Percentiles rank a stretch among this genome's conserved stretches.
phyloP scores from a whole-genome alignment of 1,284 basidiomycete species.

The Trametes sp. region DNA sequence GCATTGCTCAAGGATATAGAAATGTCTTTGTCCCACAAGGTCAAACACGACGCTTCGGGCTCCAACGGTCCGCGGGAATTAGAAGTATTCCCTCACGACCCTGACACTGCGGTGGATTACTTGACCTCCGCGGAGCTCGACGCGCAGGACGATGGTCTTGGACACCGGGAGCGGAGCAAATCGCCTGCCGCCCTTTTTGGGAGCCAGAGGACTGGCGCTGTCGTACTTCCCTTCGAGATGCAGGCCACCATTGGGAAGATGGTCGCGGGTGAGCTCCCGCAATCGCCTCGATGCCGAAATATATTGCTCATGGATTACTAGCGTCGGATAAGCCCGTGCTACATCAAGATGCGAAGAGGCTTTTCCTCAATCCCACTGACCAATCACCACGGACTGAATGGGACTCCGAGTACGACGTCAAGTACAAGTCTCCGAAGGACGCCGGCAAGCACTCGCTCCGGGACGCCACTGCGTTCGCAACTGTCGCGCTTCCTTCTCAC shows the following conservation, averaged over 20 bases:
- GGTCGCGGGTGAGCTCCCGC: constrained; percentile 58
- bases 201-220: constrained; percentile 71
- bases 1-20: constrained; percentile 70
- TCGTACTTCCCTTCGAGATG: constrained; percentile 76
- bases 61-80: constrained; percentile 54
- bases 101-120: constrained; percentile 38
- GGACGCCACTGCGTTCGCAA: constrained; percentile 78
- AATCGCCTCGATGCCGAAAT: neutral
- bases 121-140: constrained; percentile 38
- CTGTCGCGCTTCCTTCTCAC: constrained; percentile 78
- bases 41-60: constrained; percentile 27
- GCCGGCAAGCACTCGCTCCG: constrained; percentile 63
- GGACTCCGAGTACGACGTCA: constrained; percentile 59
- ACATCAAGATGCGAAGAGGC: constrained; percentile 72
- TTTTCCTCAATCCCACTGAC: constrained; percentile 58
- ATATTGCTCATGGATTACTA: constrained; percentile 36
- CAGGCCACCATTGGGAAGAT: constrained; percentile 62
- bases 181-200: constrained; percentile 86
- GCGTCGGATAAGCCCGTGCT: constrained; percentile 70
- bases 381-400: constrained; percentile 50
- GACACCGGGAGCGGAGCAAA: constrained; percentile 59
- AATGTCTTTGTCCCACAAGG: constrained; percentile 62
- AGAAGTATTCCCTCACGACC: constrained; percentile 52
- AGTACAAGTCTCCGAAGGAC: constrained; percentile 67
- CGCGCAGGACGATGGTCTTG: constrained; percentile 41